Conservation (phyloP, 2,329 filamentous ascomycete species). For the Esteya vermicola region DNA sequence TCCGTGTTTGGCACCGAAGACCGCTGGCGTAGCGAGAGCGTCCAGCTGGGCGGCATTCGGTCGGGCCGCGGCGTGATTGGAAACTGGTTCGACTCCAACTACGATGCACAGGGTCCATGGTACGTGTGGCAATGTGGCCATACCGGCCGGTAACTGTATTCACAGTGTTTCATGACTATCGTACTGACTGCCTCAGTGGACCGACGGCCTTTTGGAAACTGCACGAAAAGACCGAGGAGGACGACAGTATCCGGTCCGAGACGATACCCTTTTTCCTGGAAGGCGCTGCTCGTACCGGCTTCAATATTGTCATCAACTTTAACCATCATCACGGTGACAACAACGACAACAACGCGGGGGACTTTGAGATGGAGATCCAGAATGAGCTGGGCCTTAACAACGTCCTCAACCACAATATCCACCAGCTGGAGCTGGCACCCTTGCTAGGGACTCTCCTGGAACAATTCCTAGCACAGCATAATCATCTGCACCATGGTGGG, state of each 20-base stretch:
- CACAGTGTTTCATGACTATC: not conserved
- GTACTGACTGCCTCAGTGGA: not conserved
- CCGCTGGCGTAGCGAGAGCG: constrained; percentile 62
- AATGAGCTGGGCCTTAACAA: constrained; percentile 6
- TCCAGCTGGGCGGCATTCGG: constrained; percentile 55
- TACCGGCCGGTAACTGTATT: not conserved
- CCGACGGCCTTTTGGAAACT: constrained; percentile 17
- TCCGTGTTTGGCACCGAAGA: constrained; percentile 51
- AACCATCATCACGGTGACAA: not conserved
- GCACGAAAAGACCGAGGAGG: constrained; percentile 3
- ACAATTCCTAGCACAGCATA: not conserved
- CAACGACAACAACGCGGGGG: not conserved
- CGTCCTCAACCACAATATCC: constrained; percentile 12
- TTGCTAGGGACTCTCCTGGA: not conserved
- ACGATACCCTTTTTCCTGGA: constrained; percentile 4
- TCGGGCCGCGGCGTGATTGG: constrained; percentile 57
- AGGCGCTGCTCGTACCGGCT: not conserved
- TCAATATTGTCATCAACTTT: constrained; percentile 7
- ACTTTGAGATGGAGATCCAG: constrained; percentile 6
- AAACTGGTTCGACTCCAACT: constrained; percentile 69
- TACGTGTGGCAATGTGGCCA: not conserved
- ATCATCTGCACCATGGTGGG: not conserved
- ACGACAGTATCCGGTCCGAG: not conserved
- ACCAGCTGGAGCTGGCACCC: constrained; percentile 1
- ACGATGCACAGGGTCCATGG: constrained; percentile 48